Conservation (phyloP, 1,139 yeast species). For the Meyerozyma guilliermondii region DNA sequence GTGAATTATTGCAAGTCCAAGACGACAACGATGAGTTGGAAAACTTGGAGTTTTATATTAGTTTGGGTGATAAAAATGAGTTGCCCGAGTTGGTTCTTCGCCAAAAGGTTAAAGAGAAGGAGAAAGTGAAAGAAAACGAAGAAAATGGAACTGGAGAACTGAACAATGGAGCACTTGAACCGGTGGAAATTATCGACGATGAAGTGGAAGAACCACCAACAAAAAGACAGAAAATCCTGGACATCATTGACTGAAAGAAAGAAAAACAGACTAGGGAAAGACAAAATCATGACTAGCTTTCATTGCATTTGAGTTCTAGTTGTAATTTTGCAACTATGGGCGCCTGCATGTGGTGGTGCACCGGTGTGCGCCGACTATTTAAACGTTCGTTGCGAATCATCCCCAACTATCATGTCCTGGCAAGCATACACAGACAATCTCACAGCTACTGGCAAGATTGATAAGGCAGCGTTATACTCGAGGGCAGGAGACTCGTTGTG, state of each 20-base stretch:
- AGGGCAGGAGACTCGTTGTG: constrained; percentile 92
- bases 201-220: constrained; percentile 11
- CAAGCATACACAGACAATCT: constrained; percentile 93
- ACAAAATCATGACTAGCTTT: no score
- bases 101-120: constrained; percentile 11
- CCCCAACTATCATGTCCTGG: constrained; percentile 27
- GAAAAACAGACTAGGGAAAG: no score
- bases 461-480: constrained; percentile 88
- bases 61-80: constrained; percentile 15
- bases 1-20: constrained; percentile 60
- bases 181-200: constrained; percentile 14
- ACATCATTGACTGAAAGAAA: no score
- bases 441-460: constrained; percentile 78
- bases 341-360: neutral
- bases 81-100: constrained; percentile 24
- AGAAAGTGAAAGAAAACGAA: constrained; percentile 7
- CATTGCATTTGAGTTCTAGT: no score
- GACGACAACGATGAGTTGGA: constrained; percentile 74
- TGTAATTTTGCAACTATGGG: neutral
- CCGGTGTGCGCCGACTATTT: constrained; percentile 1
- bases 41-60: constrained; percentile 63
- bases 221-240: constrained; percentile 4
- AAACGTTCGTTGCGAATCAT: neutral
- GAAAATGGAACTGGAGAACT: constrained; percentile 11
- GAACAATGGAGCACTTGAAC: constrained; percentile 11